Evolutionary conservation across 306 rosid species (phyloP).

Genomic region (Sphenostylis stenocarpa): DNA sequence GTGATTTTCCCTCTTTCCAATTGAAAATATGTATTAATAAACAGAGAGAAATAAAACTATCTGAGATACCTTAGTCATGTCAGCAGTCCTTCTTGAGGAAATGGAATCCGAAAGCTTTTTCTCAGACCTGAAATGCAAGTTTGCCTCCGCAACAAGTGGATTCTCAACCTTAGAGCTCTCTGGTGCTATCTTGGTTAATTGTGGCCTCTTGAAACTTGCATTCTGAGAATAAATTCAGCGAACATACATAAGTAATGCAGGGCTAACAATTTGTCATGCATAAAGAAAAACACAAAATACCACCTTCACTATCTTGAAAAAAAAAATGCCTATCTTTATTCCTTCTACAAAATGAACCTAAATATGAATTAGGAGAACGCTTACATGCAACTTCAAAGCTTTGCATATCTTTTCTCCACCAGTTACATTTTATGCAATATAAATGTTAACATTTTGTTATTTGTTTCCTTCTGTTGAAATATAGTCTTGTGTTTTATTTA

Average conservation of each 20-base stretch:
- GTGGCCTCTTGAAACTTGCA: slow-evolving; percentile 37
- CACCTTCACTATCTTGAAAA: slow-evolving; percentile 17
- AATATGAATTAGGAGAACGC: background rate
- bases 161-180: slow-evolving; percentile 35
- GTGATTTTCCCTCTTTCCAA: slow-evolving; percentile 5
- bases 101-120: slow-evolving; percentile 38
- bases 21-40: slow-evolving; percentile 1
- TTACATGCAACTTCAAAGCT: background rate
- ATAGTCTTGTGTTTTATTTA: too few relatives aligned
- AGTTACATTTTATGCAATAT: slow-evolving; percentile 18
- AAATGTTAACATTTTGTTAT: background rate
- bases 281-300: slow-evolving; percentile 4
- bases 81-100: slow-evolving; percentile 50
- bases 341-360: background rate
- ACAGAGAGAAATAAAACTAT: slow-evolving; percentile 10
- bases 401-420: background rate
- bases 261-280: background rate
- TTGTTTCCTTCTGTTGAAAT: too few relatives aligned
- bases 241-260: slow-evolving; percentile 20
- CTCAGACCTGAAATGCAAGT: slow-evolving; percentile 29
- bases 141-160: slow-evolving; percentile 39
- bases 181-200: slow-evolving; percentile 35
- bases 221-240: slow-evolving; percentile 42
- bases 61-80: slow-evolving; percentile 63
- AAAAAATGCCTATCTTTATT: slow-evolving; percentile 1